Conservation (phyloP, 148 eudicot genomes). For the Amaranthus hypochondriacus region DNA sequence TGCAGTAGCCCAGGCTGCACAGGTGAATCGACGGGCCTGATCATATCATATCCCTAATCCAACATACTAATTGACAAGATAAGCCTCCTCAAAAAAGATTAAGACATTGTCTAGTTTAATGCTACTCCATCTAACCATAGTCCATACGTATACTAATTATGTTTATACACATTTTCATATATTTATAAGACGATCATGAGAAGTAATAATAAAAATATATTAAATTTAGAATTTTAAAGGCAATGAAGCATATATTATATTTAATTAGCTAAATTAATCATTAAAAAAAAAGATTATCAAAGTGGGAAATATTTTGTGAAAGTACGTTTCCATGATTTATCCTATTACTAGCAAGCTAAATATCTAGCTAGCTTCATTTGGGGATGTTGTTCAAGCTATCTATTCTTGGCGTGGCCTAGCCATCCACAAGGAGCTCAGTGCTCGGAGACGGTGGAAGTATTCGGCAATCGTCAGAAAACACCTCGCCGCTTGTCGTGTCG, state of each 20-base stretch:
- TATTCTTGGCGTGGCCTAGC: slow-evolving; percentile 78
- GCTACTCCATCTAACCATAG: not conserved
- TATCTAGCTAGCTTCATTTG: not conserved
- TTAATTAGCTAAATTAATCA: not conserved
- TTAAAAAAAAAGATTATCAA: slow-evolving; percentile 1
- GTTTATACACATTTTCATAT: not conserved
- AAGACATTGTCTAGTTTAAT: not conserved
- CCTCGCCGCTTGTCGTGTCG: slow-evolving; percentile 77
- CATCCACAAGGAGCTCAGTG: slow-evolving; percentile 88
- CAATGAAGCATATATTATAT: not conserved
- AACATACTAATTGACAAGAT: too few relatives aligned
- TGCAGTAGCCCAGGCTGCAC: too few relatives aligned
- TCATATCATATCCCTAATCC: too few relatives aligned
- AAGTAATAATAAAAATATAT: not conserved
- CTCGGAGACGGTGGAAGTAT: slow-evolving; percentile 90
- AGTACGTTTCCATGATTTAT: slow-evolving; percentile 3
- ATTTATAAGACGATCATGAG: not conserved
- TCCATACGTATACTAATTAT: not conserved
- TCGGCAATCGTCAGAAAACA: slow-evolving; percentile 87
- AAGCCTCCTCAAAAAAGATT: not conserved
- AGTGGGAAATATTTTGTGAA: not conserved
- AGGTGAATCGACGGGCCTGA: too few relatives aligned
- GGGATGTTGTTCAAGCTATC: not conserved
- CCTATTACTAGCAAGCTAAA: not conserved
- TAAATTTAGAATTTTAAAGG: slow-evolving; percentile 6